phyloP scores from a whole-genome alignment of 2,329 filamentous ascomycete genomes.

The Metarhizium sp. region DNA sequence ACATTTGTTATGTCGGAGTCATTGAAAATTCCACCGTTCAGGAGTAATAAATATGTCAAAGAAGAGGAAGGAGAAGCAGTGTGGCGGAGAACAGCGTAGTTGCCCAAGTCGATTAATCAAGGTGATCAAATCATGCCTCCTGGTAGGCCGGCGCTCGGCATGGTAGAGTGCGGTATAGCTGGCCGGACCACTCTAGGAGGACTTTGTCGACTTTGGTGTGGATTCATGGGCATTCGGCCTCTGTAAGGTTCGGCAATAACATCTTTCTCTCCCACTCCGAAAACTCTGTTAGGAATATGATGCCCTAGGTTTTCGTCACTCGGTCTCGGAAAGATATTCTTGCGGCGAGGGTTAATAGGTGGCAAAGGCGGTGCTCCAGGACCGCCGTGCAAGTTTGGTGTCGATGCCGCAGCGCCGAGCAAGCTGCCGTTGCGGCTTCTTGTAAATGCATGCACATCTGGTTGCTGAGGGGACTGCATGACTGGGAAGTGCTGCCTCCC shows the following conservation, averaged over 20 bases:
- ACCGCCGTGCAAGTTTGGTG: slow-evolving; percentile 26
- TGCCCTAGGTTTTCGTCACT: slow-evolving; percentile 20
- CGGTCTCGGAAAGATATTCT: slow-evolving; percentile 28
- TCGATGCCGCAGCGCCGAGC: slow-evolving; percentile 21
- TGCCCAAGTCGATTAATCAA: background rate
- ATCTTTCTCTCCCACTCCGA: slow-evolving; percentile 2
- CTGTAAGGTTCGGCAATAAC: background rate
- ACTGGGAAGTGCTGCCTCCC: slow-evolving; percentile 15
- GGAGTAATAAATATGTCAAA: background rate
- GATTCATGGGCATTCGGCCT: background rate
- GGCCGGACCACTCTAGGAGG: slow-evolving; percentile 1
- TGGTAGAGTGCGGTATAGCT: slow-evolving; percentile 10
- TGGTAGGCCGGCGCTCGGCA: slow-evolving; percentile 23
- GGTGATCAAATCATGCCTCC: slow-evolving; percentile 36
- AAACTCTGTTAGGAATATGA: background rate
- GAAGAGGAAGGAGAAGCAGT: background rate
- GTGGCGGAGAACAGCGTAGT: background rate
- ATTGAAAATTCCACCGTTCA: background rate
- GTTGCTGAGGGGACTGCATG: background rate
- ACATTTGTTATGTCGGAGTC: background rate
- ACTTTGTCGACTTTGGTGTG: background rate
- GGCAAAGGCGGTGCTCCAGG: slow-evolving; percentile 40
- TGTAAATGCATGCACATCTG: slow-evolving; percentile 10
- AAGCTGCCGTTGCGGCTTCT: slow-evolving; percentile 28
- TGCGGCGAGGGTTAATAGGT: slow-evolving; percentile 49